A percentile compares a stretch with the other conserved stretches of the same genome.
These are phyloP conservation scores for Aethionema arabicum DNA, from an alignment of 345 rosid species.

Conservation along the genomic window DNA sequence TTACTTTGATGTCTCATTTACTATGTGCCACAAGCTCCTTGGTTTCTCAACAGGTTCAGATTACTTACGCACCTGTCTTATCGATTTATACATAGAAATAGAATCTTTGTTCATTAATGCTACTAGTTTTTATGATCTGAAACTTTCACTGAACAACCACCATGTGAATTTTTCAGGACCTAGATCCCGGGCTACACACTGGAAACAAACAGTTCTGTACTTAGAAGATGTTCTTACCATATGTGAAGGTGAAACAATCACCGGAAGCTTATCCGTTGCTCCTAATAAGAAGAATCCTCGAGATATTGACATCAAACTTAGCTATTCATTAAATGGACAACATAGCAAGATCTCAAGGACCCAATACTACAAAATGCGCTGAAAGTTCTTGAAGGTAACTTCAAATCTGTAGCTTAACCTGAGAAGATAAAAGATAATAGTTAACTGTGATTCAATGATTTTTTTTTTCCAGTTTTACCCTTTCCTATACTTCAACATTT, in stretches of 20 bases:
- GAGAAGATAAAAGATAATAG: constrained; percentile 14
- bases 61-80: background rate
- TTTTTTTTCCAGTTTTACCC: constrained; percentile 12
- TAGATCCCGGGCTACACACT: constrained; percentile 75
- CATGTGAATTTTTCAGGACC: constrained; percentile 50
- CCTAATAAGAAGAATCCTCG: constrained; percentile 91
- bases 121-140: background rate
- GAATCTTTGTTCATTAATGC: background rate
- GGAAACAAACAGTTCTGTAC: constrained; percentile 96
- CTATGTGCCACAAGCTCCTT: constrained; percentile 85
- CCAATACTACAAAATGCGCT: constrained; percentile 81
- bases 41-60: constrained; percentile 94
- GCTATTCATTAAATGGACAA: constrained; percentile 65
- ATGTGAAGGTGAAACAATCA: constrained; percentile 82
- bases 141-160: background rate
- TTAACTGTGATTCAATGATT: constrained; percentile 26
- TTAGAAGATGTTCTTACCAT: constrained; percentile 92
- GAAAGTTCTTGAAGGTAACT: constrained; percentile 22
- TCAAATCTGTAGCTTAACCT: constrained; percentile 1
- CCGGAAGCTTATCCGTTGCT: constrained; percentile 87
- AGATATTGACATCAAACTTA: constrained; percentile 78
- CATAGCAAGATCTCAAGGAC: constrained; percentile 60
- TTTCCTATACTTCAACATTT: constrained; percentile 25
- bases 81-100: background rate
- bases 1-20: constrained; percentile 95